Conservation (phyloP, 1,284 basidiomycete species). For the Chalciporus sp. region DNA sequence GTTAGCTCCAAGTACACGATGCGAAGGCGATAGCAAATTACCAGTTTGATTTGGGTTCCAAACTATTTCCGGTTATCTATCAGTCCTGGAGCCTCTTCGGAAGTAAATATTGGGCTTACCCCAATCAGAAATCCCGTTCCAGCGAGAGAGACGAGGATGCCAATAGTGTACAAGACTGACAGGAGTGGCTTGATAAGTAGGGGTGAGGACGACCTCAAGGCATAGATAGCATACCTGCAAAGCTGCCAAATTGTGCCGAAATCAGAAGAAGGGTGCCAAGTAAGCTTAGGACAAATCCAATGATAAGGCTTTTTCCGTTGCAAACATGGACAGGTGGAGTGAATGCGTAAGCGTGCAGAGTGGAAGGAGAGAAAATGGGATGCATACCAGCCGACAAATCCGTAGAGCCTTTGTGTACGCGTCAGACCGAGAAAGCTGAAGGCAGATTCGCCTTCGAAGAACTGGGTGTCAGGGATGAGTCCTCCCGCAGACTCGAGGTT, state of each 20-base stretch:
- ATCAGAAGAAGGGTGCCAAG: conserved; percentile 82
- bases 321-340: background rate
- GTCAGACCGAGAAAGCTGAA: conserved; percentile 81
- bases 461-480: conserved; percentile 68
- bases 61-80: conserved; percentile 50
- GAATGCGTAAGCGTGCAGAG: background rate
- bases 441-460: conserved; percentile 83
- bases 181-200: background rate
- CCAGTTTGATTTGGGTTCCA: conserved; percentile 76
- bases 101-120: conserved; percentile 43
- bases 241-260: conserved; percentile 68
- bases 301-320: conserved; percentile 51
- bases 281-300: conserved; percentile 80
- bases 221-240: conserved; percentile 63
- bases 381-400: conserved; percentile 75
- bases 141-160: conserved; percentile 80
- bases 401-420: conserved; percentile 79
- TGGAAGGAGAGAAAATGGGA: background rate
- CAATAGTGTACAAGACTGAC: conserved; percentile 80
- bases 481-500: conserved; percentile 67
- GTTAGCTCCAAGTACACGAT: conserved; percentile 2
- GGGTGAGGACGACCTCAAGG: background rate
- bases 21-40: conserved; percentile 36
- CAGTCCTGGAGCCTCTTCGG: background rate
- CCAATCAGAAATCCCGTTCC: conserved; percentile 92